Conservation (phyloP, 2,329 filamentous ascomycete species). For the Karstenula rhodostoma region DNA sequence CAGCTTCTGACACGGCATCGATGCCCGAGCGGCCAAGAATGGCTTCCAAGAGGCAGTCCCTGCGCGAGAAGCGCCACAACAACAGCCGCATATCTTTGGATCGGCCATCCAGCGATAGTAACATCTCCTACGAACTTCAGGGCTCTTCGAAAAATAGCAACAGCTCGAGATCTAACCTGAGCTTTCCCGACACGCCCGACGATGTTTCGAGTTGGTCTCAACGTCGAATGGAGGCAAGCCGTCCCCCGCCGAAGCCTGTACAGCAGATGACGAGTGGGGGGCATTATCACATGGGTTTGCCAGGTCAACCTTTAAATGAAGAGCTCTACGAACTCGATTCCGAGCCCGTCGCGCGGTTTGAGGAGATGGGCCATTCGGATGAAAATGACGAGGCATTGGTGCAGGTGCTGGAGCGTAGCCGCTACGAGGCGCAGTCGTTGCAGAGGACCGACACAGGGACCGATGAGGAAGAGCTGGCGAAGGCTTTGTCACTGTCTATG, state of each 20-base stretch:
- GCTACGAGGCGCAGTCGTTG: not conserved
- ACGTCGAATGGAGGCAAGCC: not conserved
- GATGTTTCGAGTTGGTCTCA: not conserved
- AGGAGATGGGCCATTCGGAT: not conserved
- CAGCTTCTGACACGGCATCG: not conserved
- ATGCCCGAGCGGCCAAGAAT: not conserved
- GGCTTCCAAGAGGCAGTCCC: not conserved
- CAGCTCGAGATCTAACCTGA: not conserved
- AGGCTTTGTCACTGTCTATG: not conserved
- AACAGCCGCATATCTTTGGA: not conserved
- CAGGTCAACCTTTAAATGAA: not conserved
- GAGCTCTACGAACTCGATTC: not conserved
- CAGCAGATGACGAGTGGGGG: not conserved
- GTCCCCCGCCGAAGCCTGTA: not conserved
- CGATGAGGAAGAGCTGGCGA: not conserved
- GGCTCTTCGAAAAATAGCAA: not conserved
- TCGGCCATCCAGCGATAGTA: not conserved
- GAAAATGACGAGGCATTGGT: not conserved
- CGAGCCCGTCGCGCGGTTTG: not conserved
- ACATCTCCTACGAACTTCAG: not conserved
- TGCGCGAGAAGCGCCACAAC: not conserved
- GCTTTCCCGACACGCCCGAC: not conserved
- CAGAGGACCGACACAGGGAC: not conserved
- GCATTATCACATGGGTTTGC: not conserved
- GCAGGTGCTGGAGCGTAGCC: not conserved